Evolutionary conservation across 352 stramenopile genomes (phyloP).

Genomic region (Pythium pyrilobum): DNA sequence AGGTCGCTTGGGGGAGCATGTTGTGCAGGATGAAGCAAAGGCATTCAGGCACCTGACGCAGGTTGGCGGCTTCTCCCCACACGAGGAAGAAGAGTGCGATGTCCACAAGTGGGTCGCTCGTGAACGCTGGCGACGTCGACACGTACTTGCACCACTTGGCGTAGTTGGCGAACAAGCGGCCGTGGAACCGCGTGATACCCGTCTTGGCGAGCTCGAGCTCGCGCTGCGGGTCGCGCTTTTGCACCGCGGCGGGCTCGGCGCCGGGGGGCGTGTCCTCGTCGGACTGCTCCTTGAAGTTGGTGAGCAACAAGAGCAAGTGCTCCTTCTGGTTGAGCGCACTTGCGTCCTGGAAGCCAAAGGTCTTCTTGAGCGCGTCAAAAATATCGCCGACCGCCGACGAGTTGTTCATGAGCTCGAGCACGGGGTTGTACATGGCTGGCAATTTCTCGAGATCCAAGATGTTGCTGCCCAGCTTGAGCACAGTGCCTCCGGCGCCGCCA

Average conservation of each 20-base stretch:
- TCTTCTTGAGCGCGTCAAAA: slow-evolving; percentile 92
- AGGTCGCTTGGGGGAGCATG: slow-evolving; percentile 60
- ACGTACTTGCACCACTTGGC: slow-evolving; percentile 87
- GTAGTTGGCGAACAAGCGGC: slow-evolving; percentile 78
- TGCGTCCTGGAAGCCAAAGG: slow-evolving; percentile 94
- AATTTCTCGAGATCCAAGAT: slow-evolving; percentile 69
- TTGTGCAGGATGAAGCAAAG: slow-evolving; percentile 76
- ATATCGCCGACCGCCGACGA: slow-evolving; percentile 60
- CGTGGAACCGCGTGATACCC: slow-evolving; percentile 68
- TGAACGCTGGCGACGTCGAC: slow-evolving; percentile 63
- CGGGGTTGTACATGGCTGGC: slow-evolving; percentile 56
- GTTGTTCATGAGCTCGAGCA: slow-evolving; percentile 49
- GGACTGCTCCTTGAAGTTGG: slow-evolving; percentile 76
- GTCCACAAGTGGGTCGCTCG: slow-evolving; percentile 66
- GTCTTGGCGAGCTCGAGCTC: slow-evolving; percentile 67
- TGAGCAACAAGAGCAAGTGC: slow-evolving; percentile 73
- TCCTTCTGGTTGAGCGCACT: slow-evolving; percentile 79
- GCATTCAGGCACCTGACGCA: slow-evolving; percentile 71
- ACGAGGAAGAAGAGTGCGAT: slow-evolving; percentile 81
- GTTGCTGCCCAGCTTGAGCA: slow-evolving; percentile 30
- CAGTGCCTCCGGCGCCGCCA: neutral
- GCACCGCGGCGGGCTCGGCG: slow-evolving; percentile 21
- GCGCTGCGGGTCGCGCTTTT: slow-evolving; percentile 49
- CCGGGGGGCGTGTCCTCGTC: slow-evolving; percentile 36
- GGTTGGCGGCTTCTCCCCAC: slow-evolving; percentile 83